These are phyloP conservation scores for Ustulina deusta DNA, from an alignment of 2,329 filamentous ascomycete species.

Conservation along the genomic window DNA sequence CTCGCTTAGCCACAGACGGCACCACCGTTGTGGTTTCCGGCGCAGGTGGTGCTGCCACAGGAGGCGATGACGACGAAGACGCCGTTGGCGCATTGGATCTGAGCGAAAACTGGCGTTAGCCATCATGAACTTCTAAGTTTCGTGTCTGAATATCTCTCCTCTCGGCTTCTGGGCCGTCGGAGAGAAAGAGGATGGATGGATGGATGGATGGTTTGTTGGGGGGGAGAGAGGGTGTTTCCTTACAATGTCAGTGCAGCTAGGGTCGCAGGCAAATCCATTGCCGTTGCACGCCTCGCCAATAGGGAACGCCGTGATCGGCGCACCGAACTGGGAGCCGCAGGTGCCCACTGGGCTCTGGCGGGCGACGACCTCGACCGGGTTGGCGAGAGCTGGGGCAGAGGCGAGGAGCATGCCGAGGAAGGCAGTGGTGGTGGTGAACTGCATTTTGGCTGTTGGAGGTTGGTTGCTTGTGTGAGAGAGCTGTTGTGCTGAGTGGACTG, in stretches of 20 bases:
- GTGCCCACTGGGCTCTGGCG: constrained; percentile 31
- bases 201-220: too few relatives aligned
- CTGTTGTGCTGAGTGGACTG: constrained; percentile 9
- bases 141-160: neutral
- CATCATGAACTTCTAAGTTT: neutral
- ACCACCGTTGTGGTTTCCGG: constrained; percentile 38
- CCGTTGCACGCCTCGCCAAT: constrained; percentile 38
- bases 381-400: constrained; percentile 32
- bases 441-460: constrained; percentile 27
- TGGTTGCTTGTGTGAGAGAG: neutral
- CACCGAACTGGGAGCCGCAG: constrained; percentile 38
- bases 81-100: constrained; percentile 41
- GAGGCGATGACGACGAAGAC: constrained; percentile 38
- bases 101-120: neutral
- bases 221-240: neutral
- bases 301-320: constrained; percentile 34
- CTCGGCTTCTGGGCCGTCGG: too few relatives aligned
- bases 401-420: constrained; percentile 36
- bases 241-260: constrained; percentile 37
- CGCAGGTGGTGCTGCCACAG: constrained; percentile 36
- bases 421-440: constrained; percentile 30
- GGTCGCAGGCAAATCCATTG: constrained; percentile 34
- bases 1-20: constrained; percentile 38
- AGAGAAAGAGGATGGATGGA: neutral
- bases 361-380: constrained; percentile 23